These are phyloP conservation scores for Rhizopus stolonifer DNA, from an alignment of 371 early-diverging fungal genomes.

Conservation along the genomic window DNA sequence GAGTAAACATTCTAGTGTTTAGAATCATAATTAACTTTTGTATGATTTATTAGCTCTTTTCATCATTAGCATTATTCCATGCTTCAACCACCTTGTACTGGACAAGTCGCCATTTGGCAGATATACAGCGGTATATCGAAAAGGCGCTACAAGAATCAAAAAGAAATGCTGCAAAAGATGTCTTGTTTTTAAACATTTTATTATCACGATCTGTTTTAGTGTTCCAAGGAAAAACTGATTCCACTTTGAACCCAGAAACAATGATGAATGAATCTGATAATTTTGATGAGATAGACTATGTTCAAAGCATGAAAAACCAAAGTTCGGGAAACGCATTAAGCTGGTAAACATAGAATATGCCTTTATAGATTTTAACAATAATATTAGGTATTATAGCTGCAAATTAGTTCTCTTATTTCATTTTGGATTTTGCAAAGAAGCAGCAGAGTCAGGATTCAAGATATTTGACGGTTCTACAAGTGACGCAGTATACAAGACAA, in stretches of 20 bases:
- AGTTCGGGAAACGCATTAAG: slow-evolving; percentile 35
- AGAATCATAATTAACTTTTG: background rate
- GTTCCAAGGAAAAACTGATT: slow-evolving; percentile 40
- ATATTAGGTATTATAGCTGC: slow-evolving; percentile 31
- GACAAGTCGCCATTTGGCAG: slow-evolving; percentile 37
- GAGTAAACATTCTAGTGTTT: slow-evolving; percentile 14
- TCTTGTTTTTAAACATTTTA: slow-evolving; percentile 27
- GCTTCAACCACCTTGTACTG: slow-evolving; percentile 31
- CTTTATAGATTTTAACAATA: background rate
- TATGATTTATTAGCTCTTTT: slow-evolving; percentile 23
- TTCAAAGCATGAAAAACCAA: slow-evolving; percentile 28
- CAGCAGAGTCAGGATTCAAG: slow-evolving; percentile 37
- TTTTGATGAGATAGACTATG: slow-evolving; percentile 33
- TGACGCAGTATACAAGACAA: slow-evolving; percentile 24
- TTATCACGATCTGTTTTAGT: slow-evolving; percentile 37
- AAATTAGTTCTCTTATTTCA: slow-evolving; percentile 46
- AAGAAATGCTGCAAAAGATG: slow-evolving; percentile 30
- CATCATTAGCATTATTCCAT: slow-evolving; percentile 41
- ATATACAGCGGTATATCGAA: slow-evolving; percentile 32
- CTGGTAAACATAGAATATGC: slow-evolving; percentile 22
- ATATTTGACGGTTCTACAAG: slow-evolving; percentile 28
- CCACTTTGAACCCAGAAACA: slow-evolving; percentile 21
- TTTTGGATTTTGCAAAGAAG: slow-evolving; percentile 38
- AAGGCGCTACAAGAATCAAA: slow-evolving; percentile 37
- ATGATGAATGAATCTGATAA: slow-evolving; percentile 30